phyloP scores from a whole-genome alignment of 78 protist genomes.

The Polysphondylium violaceum region DNA sequence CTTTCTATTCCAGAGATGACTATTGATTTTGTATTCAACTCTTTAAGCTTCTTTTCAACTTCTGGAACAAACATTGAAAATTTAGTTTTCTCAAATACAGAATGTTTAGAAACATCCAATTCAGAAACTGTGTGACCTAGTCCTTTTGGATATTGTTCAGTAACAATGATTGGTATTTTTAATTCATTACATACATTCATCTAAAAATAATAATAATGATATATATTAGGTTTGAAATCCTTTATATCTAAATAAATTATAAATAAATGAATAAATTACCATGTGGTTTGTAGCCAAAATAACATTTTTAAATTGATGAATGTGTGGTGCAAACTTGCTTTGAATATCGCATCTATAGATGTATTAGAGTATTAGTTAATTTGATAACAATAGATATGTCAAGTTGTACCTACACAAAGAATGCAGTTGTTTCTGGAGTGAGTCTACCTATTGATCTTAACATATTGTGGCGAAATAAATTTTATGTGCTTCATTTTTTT shows the following conservation, averaged over 20 bases:
- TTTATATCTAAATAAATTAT: background rate
- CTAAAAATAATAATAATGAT: background rate
- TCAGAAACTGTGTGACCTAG: constrained; percentile 65
- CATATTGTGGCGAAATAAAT: too few relatives aligned
- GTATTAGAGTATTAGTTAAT: too few relatives aligned
- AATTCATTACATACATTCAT: constrained; percentile 60
- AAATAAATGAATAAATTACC: constrained; percentile 2
- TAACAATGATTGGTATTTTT: constrained; percentile 66
- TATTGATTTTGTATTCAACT: constrained; percentile 19
- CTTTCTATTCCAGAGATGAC: constrained; percentile 84
- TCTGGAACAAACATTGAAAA: constrained; percentile 79
- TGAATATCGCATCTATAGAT: constrained; percentile 43
- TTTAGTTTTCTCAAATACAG: constrained; percentile 45
- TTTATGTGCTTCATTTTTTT: too few relatives aligned
- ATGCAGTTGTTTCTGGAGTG: too few relatives aligned
- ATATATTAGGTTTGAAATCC: background rate
- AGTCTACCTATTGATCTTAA: too few relatives aligned
- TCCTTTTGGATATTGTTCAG: constrained; percentile 85
- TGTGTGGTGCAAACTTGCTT: constrained; percentile 38
- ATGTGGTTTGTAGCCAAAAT: constrained; percentile 13
- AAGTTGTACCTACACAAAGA: too few relatives aligned
- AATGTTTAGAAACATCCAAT: background rate
- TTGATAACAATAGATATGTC: too few relatives aligned
- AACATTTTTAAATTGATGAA: constrained; percentile 26
- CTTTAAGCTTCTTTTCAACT: constrained; percentile 13